Conservation (phyloP, 345 rosid species). For the Reutealis trisperma region DNA sequence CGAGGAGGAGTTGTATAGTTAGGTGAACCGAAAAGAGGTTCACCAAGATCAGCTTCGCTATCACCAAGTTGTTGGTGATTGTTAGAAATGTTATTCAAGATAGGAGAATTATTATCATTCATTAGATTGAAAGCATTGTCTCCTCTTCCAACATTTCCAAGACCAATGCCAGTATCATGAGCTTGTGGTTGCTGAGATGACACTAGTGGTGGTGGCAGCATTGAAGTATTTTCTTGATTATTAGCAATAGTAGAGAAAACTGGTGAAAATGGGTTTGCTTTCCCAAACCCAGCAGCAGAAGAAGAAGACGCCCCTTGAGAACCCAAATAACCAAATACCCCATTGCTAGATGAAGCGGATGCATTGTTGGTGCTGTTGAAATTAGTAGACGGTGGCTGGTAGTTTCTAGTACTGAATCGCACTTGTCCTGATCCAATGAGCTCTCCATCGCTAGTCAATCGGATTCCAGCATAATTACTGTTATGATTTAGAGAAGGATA, state of each 20-base stretch:
- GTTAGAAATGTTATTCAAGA: not conserved
- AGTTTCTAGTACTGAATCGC: not conserved
- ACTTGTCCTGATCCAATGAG: conserved; percentile 11
- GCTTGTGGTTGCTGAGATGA: not conserved
- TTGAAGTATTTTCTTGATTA: conserved; percentile 9
- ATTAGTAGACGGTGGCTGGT: too few species aligned
- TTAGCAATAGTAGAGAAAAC: not conserved
- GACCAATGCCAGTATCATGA: not conserved
- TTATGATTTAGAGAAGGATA: not conserved
- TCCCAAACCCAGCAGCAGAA: not conserved
- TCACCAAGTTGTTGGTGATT: not conserved
- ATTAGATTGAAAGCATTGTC: not conserved
- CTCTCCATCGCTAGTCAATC: conserved; percentile 11
- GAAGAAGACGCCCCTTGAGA: conserved; percentile 7
- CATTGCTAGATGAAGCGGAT: not conserved
- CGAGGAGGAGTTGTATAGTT: not conserved
- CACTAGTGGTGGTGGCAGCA: not conserved
- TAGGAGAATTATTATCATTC: not conserved
- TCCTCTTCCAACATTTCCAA: conserved; percentile 7
- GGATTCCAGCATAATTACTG: conserved; percentile 16
- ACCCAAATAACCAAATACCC: not conserved
- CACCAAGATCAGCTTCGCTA: not conserved
- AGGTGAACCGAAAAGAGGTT: not conserved
- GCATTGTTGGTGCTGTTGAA: not conserved
- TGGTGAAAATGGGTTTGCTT: conserved; percentile 6